These are phyloP conservation scores for Thuidium tamariscinum DNA, from an alignment of 225 moss, liverwort and hornwort genomes.

Conservation along the genomic window DNA sequence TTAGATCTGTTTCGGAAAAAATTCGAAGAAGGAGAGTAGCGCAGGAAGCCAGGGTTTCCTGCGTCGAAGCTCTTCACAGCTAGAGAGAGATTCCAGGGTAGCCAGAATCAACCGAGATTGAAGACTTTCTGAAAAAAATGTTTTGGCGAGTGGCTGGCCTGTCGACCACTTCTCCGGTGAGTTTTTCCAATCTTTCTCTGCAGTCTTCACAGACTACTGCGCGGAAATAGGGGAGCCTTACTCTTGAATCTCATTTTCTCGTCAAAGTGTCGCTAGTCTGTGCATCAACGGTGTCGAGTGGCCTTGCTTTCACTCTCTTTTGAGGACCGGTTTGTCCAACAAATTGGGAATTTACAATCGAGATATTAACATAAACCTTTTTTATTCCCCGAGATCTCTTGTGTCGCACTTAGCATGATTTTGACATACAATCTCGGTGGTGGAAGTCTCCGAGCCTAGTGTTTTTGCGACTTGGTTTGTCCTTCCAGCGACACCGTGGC, in stretches of 20 bases:
- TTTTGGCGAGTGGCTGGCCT: conserved; percentile 98
- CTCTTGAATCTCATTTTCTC: neutral
- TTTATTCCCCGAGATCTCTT: neutral
- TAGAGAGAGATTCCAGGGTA: conserved; percentile 7
- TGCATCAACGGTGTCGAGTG: neutral
- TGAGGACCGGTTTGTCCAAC: neutral
- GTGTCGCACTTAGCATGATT: neutral
- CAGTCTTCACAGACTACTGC: neutral
- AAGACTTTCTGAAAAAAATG: conserved; percentile 86
- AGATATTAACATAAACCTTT: too few relatives aligned
- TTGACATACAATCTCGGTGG: neutral
- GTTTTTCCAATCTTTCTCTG: neutral
- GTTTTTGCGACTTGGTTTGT: neutral
- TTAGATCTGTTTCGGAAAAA: neutral
- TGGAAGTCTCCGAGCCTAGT: neutral
- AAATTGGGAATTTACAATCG: neutral
- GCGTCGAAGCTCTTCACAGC: neutral
- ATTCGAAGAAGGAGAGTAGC: neutral
- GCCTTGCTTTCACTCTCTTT: neutral
- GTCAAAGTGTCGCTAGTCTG: neutral
- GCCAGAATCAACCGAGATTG: conserved; percentile 35
- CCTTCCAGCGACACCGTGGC: neutral
- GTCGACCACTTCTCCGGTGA: conserved; percentile 96
- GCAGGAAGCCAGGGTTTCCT: neutral
- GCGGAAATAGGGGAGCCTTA: neutral